Evolutionary conservation across 2,329 filamentous ascomycete genomes (phyloP).

Genomic region (Penicillium sp.): DNA sequence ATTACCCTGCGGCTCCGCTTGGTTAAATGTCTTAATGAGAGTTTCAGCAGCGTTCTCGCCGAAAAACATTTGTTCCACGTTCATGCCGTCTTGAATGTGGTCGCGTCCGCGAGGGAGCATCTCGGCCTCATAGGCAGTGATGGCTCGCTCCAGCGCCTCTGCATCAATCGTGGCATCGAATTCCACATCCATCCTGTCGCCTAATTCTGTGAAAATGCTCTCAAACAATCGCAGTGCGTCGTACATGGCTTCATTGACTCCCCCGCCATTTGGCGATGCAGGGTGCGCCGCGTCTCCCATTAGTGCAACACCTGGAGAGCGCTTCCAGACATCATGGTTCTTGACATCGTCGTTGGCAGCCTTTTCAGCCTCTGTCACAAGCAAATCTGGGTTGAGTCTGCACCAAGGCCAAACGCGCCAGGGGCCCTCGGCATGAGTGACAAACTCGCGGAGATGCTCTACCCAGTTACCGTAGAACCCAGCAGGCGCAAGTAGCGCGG

Average conservation of each 20-base stretch:
- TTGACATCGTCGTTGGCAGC: neutral
- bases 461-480: conserved; percentile 19
- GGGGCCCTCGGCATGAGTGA: conserved; percentile 26
- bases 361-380: neutral
- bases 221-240: conserved; percentile 31
- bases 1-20: neutral
- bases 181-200: neutral
- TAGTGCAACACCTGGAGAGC: conserved; percentile 35
- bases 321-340: conserved; percentile 26
- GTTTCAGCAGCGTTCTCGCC: conserved; percentile 14
- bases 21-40: conserved; percentile 12
- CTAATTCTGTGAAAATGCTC: conserved; percentile 2
- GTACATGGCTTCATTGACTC: conserved; percentile 41
- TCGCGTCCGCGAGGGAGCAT: conserved; percentile 34
- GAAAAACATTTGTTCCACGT: conserved; percentile 14
- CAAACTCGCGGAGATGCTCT: conserved; percentile 25
- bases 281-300: conserved; percentile 41
- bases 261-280: conserved; percentile 38
- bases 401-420: conserved; percentile 36
- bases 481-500: conserved; percentile 11
- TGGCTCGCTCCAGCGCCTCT: conserved; percentile 27
- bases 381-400: conserved; percentile 25
- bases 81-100: conserved; percentile 18
- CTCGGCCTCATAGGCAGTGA: conserved; percentile 31
- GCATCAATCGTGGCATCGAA: conserved; percentile 12